Conservation (phyloP, 2,329 filamentous ascomycete genomes). For the Pseudogymnoascus sp. region DNA sequence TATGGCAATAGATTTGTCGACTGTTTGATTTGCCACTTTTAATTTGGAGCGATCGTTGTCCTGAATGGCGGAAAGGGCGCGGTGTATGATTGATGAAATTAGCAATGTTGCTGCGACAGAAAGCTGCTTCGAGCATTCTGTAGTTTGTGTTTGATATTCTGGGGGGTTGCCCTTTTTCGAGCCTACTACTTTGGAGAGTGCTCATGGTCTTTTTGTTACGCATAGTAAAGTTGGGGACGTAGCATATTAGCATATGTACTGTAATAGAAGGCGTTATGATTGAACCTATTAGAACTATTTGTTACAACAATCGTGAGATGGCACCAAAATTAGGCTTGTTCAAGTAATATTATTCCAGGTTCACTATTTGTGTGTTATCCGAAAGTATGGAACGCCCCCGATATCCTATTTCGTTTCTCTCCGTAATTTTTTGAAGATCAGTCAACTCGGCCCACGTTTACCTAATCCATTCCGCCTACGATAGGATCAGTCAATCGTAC, state of each 20-base stretch:
- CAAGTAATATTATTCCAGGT: not conserved
- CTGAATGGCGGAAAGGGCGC: not conserved
- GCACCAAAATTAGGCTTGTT: not conserved
- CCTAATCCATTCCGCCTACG: not conserved
- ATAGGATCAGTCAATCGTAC: not conserved
- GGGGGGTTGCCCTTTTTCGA: not conserved
- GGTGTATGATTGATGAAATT: slow-evolving; percentile 8
- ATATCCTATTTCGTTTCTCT: not conserved
- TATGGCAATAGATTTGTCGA: slow-evolving; percentile 7
- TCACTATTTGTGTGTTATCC: not conserved
- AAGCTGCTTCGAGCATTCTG: slow-evolving; percentile 7
- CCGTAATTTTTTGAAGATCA: not conserved
- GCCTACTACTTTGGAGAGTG: not conserved
- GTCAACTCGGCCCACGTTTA: not conserved
- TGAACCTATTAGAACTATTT: not conserved
- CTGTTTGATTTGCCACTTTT: slow-evolving; percentile 5
- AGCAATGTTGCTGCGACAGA: not conserved
- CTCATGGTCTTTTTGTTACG: slow-evolving; percentile 3
- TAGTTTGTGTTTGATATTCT: not conserved
- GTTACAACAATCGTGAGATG: not conserved
- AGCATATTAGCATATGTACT: slow-evolving; percentile 9
- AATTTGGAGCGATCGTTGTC: slow-evolving; percentile 6
- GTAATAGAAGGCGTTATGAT: slow-evolving; percentile 7
- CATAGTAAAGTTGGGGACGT: slow-evolving; percentile 6
- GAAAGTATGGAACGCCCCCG: not conserved